Percentiles rank a stretch among this genome's conserved stretches.
Conservation (phyloP, 2,329 filamentous ascomycete species). For the Aureobasidium sp. region DNA sequence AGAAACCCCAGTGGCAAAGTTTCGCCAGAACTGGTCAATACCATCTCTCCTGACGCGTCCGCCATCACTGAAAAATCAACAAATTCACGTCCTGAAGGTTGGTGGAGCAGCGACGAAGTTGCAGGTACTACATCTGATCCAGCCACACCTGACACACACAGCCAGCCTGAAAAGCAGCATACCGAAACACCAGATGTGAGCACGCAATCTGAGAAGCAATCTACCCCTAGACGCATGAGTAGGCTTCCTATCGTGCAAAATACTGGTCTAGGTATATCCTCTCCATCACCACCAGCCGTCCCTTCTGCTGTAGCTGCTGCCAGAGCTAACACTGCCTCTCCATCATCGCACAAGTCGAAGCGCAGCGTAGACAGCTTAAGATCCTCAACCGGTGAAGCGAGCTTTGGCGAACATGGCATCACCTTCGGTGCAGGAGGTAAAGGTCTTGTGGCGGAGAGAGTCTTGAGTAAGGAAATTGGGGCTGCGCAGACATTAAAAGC, state of each 20-base stretch:
- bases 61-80: slow-evolving; percentile 8
- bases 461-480: slow-evolving; percentile 8
- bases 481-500: slow-evolving; percentile 9
- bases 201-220: background rate
- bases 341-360: slow-evolving; percentile 7
- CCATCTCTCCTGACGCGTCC: slow-evolving; percentile 3
- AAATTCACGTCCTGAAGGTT: slow-evolving; percentile 13
- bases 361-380: slow-evolving; percentile 14
- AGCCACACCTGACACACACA: slow-evolving; percentile 4
- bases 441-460: slow-evolving; percentile 5
- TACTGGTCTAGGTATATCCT: background rate
- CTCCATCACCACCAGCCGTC: background rate
- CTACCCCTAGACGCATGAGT: background rate
- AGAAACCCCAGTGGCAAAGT: background rate
- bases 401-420: slow-evolving; percentile 7
- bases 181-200: background rate
- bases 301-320: background rate
- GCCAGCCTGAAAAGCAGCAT: background rate
- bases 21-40: background rate
- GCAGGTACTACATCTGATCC: slow-evolving; percentile 10
- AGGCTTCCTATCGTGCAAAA: background rate
- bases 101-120: slow-evolving; percentile 11
- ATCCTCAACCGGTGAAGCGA: slow-evolving; percentile 8
- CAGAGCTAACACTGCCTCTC: background rate
- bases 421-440: slow-evolving; percentile 11